Evolutionary conservation across 768 basidiomycete genomes (phyloP), one percentile per base, ranked within the genome.

Genomic region (Galerina sulciceps): DNA sequence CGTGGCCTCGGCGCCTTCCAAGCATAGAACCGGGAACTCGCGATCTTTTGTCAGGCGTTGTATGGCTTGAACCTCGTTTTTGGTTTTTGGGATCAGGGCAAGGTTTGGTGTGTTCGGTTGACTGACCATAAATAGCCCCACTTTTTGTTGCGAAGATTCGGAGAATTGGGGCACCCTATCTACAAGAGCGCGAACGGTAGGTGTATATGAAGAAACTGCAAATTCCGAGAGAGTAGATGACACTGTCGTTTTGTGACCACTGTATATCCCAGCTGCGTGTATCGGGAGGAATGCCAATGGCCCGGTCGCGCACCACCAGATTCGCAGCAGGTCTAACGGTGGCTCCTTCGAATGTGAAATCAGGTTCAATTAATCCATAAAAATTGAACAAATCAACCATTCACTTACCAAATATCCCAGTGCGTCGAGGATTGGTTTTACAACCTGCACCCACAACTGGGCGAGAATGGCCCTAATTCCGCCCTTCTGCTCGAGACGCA

Each of bases 301-400:
- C 15, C 60, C 60, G 2, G 60, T 61, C 31, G 55, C 56, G 47
- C 56, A 61, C 60, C 60, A 61, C 60, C 60, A 61, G 10, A 61
- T 15, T 11, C 60, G 55, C 20, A 13, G n/a, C 9, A 42, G 42
- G 14, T 44, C 34, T 22, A 8, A 20, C 9, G 22, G 17, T 18
- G 52, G n/a, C 15, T 37, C 11, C 14, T 15, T 31, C 26, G 8
- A 5, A 31, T 4, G 26, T 31, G 4, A 31, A 3, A 31, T 1
- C 4, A 5, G 18, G 18, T 43, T 43, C 9, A 31, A 6, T 36
- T 26, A n/a, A 36, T 31, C 14, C 15, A 8, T 36, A 34, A 20
- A 5, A 13, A 26, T 34, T 3, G 22, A 36, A 17, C 11, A 17
- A 49, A 31, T 6, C 10, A 31, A 31, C 26, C 0, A 4, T 31